phyloP scores from a whole-genome alignment of 2,329 filamentous ascomycete species.

The Zalaria sp. region DNA sequence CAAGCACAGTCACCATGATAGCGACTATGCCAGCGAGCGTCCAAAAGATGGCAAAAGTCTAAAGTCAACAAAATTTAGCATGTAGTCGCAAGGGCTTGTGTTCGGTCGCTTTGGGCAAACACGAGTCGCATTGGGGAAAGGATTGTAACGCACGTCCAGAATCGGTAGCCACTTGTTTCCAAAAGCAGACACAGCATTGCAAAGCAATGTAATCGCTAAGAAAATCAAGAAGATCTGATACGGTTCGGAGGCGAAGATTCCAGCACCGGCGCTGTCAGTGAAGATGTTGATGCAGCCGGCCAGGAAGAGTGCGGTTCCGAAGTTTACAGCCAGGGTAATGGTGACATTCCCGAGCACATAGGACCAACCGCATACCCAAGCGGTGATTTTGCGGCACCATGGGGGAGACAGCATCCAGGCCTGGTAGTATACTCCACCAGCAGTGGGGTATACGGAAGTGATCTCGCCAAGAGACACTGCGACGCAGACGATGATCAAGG shows the following conservation, averaged over 20 bases:
- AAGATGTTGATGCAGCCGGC: slow-evolving; percentile 43
- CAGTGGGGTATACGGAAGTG: slow-evolving; percentile 51
- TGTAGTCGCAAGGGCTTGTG: too few relatives aligned
- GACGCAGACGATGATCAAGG: slow-evolving; percentile 56
- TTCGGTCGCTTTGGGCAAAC: too few relatives aligned
- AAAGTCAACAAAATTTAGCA: not conserved
- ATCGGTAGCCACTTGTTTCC: slow-evolving; percentile 40
- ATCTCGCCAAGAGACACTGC: slow-evolving; percentile 60
- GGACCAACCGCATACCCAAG: slow-evolving; percentile 62
- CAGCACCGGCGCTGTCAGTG: slow-evolving; percentile 29
- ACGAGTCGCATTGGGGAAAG: not conserved
- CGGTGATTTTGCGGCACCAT: slow-evolving; percentile 46
- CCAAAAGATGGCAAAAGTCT: slow-evolving; percentile 62
- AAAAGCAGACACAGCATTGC: slow-evolving; percentile 36
- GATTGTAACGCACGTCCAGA: slow-evolving; percentile 46
- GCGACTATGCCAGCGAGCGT: slow-evolving; percentile 58
- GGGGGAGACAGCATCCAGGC: slow-evolving; percentile 58
- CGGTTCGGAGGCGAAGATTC: slow-evolving; percentile 27
- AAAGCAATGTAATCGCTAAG: slow-evolving; percentile 33
- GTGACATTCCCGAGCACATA: slow-evolving; percentile 70
- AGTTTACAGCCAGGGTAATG: slow-evolving; percentile 72
- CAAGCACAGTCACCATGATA: slow-evolving; percentile 48
- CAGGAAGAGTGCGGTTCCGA: slow-evolving; percentile 47
- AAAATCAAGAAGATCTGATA: slow-evolving; percentile 37
- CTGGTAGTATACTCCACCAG: slow-evolving; percentile 60